Evolutionary conservation across 495 filamentous ascomycete genomes (phyloP).

Genomic region (Cercophora sp.): DNA sequence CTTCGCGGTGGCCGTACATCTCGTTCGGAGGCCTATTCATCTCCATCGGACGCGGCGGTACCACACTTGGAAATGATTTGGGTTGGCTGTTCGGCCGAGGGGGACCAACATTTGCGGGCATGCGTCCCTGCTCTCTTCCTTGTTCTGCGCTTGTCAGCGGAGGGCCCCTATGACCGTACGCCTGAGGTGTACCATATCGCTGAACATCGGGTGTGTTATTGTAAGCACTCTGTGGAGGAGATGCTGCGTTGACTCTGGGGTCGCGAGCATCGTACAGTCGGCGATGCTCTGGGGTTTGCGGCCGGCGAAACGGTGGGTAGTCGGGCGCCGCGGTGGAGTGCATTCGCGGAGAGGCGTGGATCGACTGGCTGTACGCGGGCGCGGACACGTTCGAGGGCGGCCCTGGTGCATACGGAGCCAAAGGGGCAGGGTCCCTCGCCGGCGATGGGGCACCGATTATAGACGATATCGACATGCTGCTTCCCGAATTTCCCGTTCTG

Average conservation of each 20-base stretch:
- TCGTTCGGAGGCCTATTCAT: constrained; percentile 37
- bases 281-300: constrained; percentile 69
- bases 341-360: constrained; percentile 53
- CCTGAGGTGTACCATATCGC: constrained; percentile 52
- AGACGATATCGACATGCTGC: constrained; percentile 95
- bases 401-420: constrained; percentile 51
- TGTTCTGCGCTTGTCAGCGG: constrained; percentile 38
- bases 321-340: constrained; percentile 41
- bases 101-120: constrained; percentile 36
- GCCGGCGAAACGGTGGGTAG: constrained; percentile 59
- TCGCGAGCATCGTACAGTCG: constrained; percentile 46
- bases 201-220: constrained; percentile 48
- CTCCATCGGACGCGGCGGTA: constrained; percentile 37
- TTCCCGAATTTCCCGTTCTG: constrained; percentile 46
- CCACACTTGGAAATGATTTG: constrained; percentile 40
- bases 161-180: constrained; percentile 39
- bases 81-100: constrained; percentile 51
- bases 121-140: constrained; percentile 38
- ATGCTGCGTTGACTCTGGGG: constrained; percentile 42
- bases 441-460: constrained; percentile 71
- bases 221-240: constrained; percentile 43
- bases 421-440: constrained; percentile 46
- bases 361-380: constrained; percentile 38
- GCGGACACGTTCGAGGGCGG: constrained; percentile 49
- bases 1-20: constrained; percentile 41